Conservation (phyloP, 179 eudicot species). For the Actinidia arguta region DNA sequence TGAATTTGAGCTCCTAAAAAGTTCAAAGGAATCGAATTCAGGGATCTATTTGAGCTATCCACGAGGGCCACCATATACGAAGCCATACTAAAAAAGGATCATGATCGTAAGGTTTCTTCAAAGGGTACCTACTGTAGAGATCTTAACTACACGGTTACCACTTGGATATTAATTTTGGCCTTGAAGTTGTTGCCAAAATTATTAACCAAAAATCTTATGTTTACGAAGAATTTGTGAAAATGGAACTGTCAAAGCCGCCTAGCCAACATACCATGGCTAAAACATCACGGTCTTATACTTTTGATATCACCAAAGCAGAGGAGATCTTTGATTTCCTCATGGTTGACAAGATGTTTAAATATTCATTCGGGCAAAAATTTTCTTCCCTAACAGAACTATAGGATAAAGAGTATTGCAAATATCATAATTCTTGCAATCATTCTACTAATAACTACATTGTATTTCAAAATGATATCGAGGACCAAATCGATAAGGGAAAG, state of each 20-base stretch:
- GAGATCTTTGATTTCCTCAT: not conserved
- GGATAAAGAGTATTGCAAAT: too few relatives aligned
- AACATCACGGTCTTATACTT: too few relatives aligned
- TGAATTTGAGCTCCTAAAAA: not conserved
- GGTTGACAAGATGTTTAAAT: not conserved
- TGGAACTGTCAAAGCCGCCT: too few relatives aligned
- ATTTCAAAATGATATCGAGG: too few relatives aligned
- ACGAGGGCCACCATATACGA: too few relatives aligned
- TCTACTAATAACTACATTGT: too few relatives aligned
- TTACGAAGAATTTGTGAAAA: not conserved
- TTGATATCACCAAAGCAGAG: not conserved
- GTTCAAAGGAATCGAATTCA: not conserved
- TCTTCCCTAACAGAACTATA: not conserved
- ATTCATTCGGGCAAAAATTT: not conserved
- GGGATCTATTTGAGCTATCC: not conserved
- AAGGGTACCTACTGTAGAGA: not conserved
- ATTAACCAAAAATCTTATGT: not conserved
- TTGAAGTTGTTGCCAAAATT: not conserved
- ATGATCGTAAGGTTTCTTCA: not conserved
- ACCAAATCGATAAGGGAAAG: too few relatives aligned
- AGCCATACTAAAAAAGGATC: not conserved
- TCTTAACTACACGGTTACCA: not conserved
- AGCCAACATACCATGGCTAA: too few relatives aligned
- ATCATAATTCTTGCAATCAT: too few relatives aligned
- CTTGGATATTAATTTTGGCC: not conserved